Evolutionary conservation across 2,329 filamentous ascomycete species (phyloP).

Genomic region (Helminthosporium solani): DNA sequence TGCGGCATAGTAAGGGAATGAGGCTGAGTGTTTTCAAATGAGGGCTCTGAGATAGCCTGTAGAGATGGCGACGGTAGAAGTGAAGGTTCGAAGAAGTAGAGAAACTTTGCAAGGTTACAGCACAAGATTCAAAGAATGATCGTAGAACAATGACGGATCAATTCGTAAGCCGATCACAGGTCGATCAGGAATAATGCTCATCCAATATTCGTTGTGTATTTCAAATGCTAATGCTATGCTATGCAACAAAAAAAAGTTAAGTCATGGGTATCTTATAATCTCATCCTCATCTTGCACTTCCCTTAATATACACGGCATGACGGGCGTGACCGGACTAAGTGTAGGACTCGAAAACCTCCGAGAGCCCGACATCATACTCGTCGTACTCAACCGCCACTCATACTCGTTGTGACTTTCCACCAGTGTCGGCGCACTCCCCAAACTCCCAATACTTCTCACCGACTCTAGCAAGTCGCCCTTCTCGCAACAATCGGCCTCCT

Average conservation of each 20-base stretch:
- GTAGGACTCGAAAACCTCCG: slow-evolving; percentile 28
- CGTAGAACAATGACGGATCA: background rate
- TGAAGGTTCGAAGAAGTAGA: background rate
- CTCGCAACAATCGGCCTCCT: slow-evolving; percentile 28
- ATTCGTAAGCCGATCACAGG: background rate
- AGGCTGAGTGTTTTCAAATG: too few species aligned
- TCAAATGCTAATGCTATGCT: slow-evolving; percentile 15
- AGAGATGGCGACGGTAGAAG: background rate
- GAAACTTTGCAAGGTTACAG: too few species aligned
- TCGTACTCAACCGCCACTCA: slow-evolving; percentile 25
- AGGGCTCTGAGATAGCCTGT: too few species aligned
- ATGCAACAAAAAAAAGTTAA: slow-evolving; percentile 6
- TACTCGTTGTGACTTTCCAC: slow-evolving; percentile 26
- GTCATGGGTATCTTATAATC: slow-evolving; percentile 29
- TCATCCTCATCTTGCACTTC: slow-evolving; percentile 25
- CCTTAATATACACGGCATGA: slow-evolving; percentile 29
- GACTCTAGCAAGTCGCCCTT: slow-evolving; percentile 37
- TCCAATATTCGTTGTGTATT: slow-evolving; percentile 1
- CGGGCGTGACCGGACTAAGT: slow-evolving; percentile 31
- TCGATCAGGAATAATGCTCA: background rate
- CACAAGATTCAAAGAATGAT: background rate
- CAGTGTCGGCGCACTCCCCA: slow-evolving; percentile 36
- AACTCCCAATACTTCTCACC: slow-evolving; percentile 33
- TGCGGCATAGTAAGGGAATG: background rate
- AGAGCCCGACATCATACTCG: slow-evolving; percentile 21